These are phyloP conservation scores for Colletotrichum sp. DNA, from an alignment of 2,329 filamentous ascomycete species.

Conservation along the genomic window DNA sequence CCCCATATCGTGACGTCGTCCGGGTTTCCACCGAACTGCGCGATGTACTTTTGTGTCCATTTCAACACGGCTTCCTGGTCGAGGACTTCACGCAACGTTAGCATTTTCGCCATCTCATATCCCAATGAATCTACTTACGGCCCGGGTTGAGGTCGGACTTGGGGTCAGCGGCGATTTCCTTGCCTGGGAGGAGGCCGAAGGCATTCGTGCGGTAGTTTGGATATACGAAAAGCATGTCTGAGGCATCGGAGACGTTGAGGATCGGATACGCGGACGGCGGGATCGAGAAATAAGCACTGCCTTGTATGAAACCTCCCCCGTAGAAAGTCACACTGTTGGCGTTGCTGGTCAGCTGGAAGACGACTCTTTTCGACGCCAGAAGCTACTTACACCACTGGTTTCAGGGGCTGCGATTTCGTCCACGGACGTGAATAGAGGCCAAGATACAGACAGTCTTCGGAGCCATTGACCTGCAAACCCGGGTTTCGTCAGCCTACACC, in stretches of 20 bases:
- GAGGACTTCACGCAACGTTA: constrained; percentile 33
- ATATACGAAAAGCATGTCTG: constrained; percentile 51
- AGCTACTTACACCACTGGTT: constrained; percentile 52
- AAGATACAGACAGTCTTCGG: constrained; percentile 67
- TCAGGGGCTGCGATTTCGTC: constrained; percentile 43
- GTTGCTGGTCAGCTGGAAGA: not conserved
- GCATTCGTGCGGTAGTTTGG: constrained; percentile 63
- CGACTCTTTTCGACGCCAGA: not conserved
- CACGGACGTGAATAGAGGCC: constrained; percentile 65
- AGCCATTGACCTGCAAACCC: constrained; percentile 46
- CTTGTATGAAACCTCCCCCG: constrained; percentile 66
- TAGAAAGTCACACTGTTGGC: not conserved
- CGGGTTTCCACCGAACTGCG: constrained; percentile 31
- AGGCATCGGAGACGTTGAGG: constrained; percentile 55
- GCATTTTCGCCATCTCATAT: not conserved
- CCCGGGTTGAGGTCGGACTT: constrained; percentile 56
- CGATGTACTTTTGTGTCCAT: constrained; percentile 30
- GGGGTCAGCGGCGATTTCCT: constrained; percentile 45
- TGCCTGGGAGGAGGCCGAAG: constrained; percentile 59
- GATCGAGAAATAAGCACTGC: constrained; percentile 57
- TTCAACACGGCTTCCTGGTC: constrained; percentile 29
- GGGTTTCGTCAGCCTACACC: not conserved
- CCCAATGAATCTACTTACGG: not conserved
- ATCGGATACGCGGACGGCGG: constrained; percentile 63
- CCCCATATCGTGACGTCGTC: constrained; percentile 29